Percentiles rank a stretch among this genome's conserved stretches.
Conservation (phyloP, 768 basidiomycete species). For the Tylopilus rubrobrunneus region DNA sequence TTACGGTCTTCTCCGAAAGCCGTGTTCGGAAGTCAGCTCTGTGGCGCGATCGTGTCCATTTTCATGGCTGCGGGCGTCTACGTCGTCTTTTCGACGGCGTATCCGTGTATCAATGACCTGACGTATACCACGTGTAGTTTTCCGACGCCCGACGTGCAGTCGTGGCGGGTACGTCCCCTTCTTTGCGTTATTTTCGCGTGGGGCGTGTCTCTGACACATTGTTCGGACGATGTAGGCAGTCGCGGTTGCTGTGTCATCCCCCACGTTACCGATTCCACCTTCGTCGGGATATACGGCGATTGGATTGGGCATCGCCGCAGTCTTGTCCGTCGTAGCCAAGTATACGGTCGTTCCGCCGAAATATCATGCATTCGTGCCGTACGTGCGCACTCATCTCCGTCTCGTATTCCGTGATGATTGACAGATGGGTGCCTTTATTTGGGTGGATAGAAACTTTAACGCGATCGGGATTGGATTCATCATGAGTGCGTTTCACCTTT, state of each 20-base stretch:
- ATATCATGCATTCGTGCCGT: conserved; percentile 23
- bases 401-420: background rate
- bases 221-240: conserved; percentile 5
- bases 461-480: conserved; percentile 21
- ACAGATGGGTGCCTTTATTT: background rate
- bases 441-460: conserved; percentile 21
- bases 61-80: conserved; percentile 58
- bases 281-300: conserved; percentile 51
- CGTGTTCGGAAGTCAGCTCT: conserved; percentile 59
- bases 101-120: conserved; percentile 50
- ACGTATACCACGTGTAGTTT: conserved; percentile 6
- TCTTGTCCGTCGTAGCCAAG: conserved; percentile 43
- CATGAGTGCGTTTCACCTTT: background rate
- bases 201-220: background rate
- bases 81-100: conserved; percentile 58
- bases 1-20: conserved; percentile 59
- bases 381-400: background rate
- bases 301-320: conserved; percentile 43
- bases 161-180: conserved; percentile 17
- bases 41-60: conserved; percentile 54
- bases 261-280: conserved; percentile 39
- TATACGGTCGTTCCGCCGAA: conserved; percentile 21
- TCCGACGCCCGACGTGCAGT: conserved; percentile 23
- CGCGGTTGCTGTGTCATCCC: conserved; percentile 19
- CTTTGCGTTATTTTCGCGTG: background rate